phyloP scores from a whole-genome alignment of 129 eudicot species.

The Logfia minima region DNA sequence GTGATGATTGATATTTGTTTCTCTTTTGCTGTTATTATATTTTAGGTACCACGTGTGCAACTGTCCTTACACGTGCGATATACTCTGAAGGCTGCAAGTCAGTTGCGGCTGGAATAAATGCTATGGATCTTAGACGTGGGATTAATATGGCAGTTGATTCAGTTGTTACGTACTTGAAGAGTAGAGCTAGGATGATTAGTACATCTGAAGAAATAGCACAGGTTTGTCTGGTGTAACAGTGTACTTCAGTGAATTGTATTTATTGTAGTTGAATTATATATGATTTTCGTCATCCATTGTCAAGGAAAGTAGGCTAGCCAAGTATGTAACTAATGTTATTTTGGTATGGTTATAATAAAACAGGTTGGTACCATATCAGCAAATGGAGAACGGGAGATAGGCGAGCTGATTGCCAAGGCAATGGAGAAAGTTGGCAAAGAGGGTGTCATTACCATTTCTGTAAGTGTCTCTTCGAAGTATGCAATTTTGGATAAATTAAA shows the following conservation, averaged over 20 bases:
- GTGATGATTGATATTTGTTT: not conserved
- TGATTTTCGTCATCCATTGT: not conserved
- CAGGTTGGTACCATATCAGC: not conserved
- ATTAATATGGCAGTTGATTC: conserved; percentile 13
- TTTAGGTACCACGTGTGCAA: conserved; percentile 2
- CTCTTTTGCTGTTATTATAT: not conserved
- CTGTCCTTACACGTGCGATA: not conserved
- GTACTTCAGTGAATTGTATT: not conserved
- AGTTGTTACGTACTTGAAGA: conserved; percentile 4
- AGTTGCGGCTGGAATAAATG: conserved; percentile 13
- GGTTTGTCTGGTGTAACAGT: not conserved
- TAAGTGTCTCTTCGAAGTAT: no score
- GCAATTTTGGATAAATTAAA: no score
- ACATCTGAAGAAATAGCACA: conserved; percentile 12
- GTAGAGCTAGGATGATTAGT: conserved; percentile 13
- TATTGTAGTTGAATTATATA: not conserved
- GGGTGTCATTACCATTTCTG: no score
- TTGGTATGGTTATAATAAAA: no score
- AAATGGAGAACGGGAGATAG: not conserved
- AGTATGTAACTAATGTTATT: no score
- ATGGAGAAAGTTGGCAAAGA: no score
- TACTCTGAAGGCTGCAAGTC: conserved; percentile 11
- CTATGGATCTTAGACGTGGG: conserved; percentile 20
- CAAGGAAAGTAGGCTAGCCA: no score
- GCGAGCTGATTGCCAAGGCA: no score